Base-by-base conservation (phyloP, 2,329 filamentous ascomycete species). In the Exutisphaerella laricina region DNA sequence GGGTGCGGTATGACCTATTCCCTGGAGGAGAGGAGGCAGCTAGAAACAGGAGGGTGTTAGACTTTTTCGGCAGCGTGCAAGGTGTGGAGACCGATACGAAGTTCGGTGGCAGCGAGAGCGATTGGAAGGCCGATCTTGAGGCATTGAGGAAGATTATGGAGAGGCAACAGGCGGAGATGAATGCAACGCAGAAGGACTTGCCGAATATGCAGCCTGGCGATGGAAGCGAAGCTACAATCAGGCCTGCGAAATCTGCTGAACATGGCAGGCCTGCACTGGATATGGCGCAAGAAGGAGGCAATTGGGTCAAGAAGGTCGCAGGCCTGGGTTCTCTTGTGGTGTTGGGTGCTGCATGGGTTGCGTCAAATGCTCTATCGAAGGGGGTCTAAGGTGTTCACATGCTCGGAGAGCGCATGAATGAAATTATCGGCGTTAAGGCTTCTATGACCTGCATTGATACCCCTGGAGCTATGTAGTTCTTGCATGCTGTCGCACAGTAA, bases 51-150 rank as follows among this genome's bases (percentile, higher is more conserved):
- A 75, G 92, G 21, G 80, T 98, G 29, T 94, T 94, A 58, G 92
- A 98, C 63, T 98, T 98, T 68, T 97, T 98, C 52, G 92, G 92
- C 17, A 98, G 97, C 62, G 88, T 97, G 10, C 92, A 98, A 64
- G 94, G 90, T 55, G 89, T 98, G 3, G 92, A 97, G 66, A 80
- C 97, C 3, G 26, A 74, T 80, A 12, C 63, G 9, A 30, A 30
- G 20, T 29, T 22, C 3, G 30, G 34, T 14, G 28, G 34, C 3
- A 26, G 28, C 14, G 41, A 14, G 7, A 35, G 32, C 8, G 31
- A 39, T n/a, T 48, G 38, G 41, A 38, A 48, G 29, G 37, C 39
- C 12, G 45, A 48, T 16, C 37, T 38, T 16, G 41, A 38, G 9
- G 45, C 45, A 32, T 21, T 45, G 28, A 36, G 29, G 13, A 33